phyloP scores from a whole-genome alignment of 805 yeast genomes.

The Teunomyces stri region DNA sequence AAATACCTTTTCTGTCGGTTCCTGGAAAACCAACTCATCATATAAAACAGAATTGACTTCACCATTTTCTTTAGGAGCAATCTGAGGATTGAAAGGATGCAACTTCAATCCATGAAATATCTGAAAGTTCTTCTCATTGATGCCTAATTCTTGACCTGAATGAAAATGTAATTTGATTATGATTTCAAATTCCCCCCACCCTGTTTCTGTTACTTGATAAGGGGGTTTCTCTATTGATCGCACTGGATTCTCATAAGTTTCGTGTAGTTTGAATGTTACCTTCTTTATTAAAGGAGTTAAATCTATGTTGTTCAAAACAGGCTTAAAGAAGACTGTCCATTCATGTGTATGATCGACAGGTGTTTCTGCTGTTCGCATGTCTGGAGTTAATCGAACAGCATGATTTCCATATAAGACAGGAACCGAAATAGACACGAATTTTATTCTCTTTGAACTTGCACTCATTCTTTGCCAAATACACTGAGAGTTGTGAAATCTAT shows the following conservation, averaged over 20 bases:
- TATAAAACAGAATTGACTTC: conserved; percentile 51
- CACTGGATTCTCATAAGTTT: conserved; percentile 85
- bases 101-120: conserved; percentile 86
- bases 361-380: conserved; percentile 50
- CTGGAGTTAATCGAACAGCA: conserved; percentile 59
- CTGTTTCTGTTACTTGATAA: conserved; percentile 92
- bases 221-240: conserved; percentile 88
- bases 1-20: conserved; percentile 90
- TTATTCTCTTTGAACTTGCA: conserved; percentile 18
- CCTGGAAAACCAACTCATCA: conserved; percentile 92
- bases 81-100: conserved; percentile 72
- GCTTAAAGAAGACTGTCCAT: conserved; percentile 93
- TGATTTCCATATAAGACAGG: conserved; percentile 82
- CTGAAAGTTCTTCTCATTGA: conserved; percentile 78
- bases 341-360: conserved; percentile 91
- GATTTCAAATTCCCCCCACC: conserved; percentile 99
- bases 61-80: conserved; percentile 37
- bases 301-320: conserved; percentile 66
- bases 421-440: conserved; percentile 55
- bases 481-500: not conserved
- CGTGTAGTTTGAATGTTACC: conserved; percentile 93
- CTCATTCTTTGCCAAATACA: conserved; percentile 8
- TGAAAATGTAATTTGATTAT: conserved; percentile 82
- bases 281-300: conserved; percentile 77
- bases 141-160: conserved; percentile 60